These are phyloP conservation scores for Cystobasidium tubakii DNA, from an alignment of 768 basidiomycete genomes.

Conservation along the genomic window DNA sequence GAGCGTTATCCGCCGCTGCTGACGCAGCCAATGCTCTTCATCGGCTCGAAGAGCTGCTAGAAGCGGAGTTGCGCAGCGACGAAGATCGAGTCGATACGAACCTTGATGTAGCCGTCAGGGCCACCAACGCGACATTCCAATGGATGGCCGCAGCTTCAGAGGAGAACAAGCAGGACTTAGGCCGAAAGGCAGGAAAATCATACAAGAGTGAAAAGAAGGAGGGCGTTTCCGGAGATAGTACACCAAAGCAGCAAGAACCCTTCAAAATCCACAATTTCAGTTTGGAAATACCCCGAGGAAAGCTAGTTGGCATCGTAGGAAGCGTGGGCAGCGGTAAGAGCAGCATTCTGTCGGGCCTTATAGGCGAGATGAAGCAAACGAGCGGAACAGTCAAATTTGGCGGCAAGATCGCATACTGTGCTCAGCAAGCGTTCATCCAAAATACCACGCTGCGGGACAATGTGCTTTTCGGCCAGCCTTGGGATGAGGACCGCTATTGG, in stretches of 20 bases:
- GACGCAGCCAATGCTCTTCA: slow-evolving; percentile 73
- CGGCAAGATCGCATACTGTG: slow-evolving; percentile 60
- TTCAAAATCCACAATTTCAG: slow-evolving; percentile 66
- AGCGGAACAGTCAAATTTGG: slow-evolving; percentile 65
- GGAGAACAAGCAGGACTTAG: slow-evolving; percentile 46
- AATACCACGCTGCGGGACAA: slow-evolving; percentile 76
- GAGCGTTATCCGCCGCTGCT: slow-evolving; percentile 48
- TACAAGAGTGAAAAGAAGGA: slow-evolving; percentile 42
- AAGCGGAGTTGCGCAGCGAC: slow-evolving; percentile 68
- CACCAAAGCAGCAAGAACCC: slow-evolving; percentile 49
- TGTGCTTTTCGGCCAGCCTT: slow-evolving; percentile 67
- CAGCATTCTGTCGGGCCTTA: slow-evolving; percentile 36
- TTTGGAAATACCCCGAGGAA: slow-evolving; percentile 65
- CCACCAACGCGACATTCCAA: slow-evolving; percentile 66
- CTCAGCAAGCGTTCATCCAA: slow-evolving; percentile 63
- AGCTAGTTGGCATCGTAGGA: slow-evolving; percentile 76
- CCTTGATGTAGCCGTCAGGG: slow-evolving; percentile 61
- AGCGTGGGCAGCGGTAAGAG: slow-evolving; percentile 82
- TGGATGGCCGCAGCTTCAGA: slow-evolving; percentile 70
- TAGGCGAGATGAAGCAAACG: slow-evolving; percentile 53
- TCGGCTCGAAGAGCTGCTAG: slow-evolving; percentile 73
- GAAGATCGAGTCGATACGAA: slow-evolving; percentile 57
- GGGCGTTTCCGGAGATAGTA: slow-evolving; percentile 26
- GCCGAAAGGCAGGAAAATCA: slow-evolving; percentile 40
- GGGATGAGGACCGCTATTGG: slow-evolving; percentile 77